Conservation (phyloP, 768 basidiomycete genomes). For the Lentinula guzmanii region DNA sequence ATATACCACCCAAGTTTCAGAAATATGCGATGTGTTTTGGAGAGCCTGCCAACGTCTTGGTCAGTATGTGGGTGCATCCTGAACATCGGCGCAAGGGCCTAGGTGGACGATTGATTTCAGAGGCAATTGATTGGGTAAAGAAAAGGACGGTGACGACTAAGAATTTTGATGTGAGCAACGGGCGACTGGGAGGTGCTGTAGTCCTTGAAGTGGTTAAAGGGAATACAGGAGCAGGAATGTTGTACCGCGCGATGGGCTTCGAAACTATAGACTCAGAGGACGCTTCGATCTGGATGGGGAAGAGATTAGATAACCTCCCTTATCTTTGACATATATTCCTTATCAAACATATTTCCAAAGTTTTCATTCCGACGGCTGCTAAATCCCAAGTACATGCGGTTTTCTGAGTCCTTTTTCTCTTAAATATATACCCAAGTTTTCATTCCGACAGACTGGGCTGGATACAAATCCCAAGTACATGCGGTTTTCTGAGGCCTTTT, state of each 20-base stretch:
- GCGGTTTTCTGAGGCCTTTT: too few relatives aligned
- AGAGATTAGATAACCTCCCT: neutral
- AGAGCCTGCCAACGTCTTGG: constrained; percentile 7
- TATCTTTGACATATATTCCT: neutral
- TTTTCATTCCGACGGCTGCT: too few relatives aligned
- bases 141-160: too few relatives aligned
- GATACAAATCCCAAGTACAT: too few relatives aligned
- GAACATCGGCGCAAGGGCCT: constrained; percentile 16
- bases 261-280: neutral
- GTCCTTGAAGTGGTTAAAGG: neutral
- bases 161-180: too few relatives aligned
- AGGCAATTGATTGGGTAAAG: neutral
- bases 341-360: neutral
- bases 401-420: too few relatives aligned
- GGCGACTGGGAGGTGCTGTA: neutral
- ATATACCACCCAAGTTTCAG: neutral
- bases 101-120: neutral
- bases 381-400: too few relatives aligned
- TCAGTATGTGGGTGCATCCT: constrained; percentile 20
- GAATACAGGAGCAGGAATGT: neutral
- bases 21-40: constrained; percentile 2
- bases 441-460: too few relatives aligned
- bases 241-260: neutral
- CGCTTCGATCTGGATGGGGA: neutral
- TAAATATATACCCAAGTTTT: too few relatives aligned